phyloP scores from a whole-genome alignment of 2,329 filamentous ascomycete species.

The Metarhizium guizhouense region DNA sequence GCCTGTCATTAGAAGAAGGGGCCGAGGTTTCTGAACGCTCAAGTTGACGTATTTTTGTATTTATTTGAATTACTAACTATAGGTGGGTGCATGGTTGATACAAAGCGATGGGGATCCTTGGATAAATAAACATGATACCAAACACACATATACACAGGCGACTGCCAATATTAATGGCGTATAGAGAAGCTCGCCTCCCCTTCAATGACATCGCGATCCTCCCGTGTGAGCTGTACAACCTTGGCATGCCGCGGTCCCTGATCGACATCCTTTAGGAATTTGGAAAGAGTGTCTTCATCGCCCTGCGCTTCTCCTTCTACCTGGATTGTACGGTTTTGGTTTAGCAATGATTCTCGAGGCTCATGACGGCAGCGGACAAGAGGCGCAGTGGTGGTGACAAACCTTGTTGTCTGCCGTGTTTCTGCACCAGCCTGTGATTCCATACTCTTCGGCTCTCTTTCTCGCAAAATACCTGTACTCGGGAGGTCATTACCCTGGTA shows the following conservation, averaged over 20 bases:
- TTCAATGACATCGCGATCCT: slow-evolving; percentile 54
- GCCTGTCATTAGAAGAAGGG: slow-evolving; percentile 47
- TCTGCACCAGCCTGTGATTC: slow-evolving; percentile 52
- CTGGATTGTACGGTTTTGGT: slow-evolving; percentile 31
- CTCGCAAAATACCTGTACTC: slow-evolving; percentile 42
- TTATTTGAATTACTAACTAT: not conserved
- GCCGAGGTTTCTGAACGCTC: slow-evolving; percentile 37
- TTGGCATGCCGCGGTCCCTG: slow-evolving; percentile 63
- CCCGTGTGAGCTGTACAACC: slow-evolving; percentile 66
- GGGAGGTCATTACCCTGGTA: not conserved
- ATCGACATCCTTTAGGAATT: slow-evolving; percentile 67
- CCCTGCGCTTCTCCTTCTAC: slow-evolving; percentile 89
- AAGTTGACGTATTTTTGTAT: not conserved
- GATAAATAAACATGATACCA: not conserved
- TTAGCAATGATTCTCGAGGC: not conserved
- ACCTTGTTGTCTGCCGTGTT: slow-evolving; percentile 51
- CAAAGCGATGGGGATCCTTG: not conserved
- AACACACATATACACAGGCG: not conserved
- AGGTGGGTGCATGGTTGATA: not conserved
- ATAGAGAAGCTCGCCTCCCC: slow-evolving; percentile 61
- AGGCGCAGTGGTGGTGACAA: not conserved
- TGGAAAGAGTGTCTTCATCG: slow-evolving; percentile 50
- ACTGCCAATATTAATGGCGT: slow-evolving; percentile 23
- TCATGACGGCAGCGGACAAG: too few relatives aligned
- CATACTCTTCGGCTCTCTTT: slow-evolving; percentile 39